Conservation (phyloP, 495 filamentous ascomycete species). For the Jackrogersella multiformis region DNA sequence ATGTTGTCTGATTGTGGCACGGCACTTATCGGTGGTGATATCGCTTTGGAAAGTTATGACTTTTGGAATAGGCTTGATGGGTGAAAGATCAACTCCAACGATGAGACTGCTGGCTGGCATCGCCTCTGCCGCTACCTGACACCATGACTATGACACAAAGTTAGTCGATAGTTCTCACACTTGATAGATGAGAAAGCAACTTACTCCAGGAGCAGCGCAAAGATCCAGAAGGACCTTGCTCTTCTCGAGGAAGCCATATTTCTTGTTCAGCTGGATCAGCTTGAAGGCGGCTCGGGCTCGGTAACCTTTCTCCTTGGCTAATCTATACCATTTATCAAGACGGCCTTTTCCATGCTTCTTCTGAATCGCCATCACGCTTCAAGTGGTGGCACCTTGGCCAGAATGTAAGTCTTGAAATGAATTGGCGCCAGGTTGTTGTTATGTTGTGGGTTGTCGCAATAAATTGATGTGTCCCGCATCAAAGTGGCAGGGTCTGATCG, state of each 20-base stretch:
- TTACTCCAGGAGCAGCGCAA: constrained; percentile 92
- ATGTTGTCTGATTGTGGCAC: constrained; percentile 88
- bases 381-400: not conserved
- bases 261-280: constrained; percentile 97
- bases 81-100: constrained; percentile 91
- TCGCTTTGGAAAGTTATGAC: constrained; percentile 96
- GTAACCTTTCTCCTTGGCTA: constrained; percentile 99
- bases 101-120: constrained; percentile 93
- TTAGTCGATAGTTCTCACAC: not conserved
- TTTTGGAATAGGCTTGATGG: constrained; percentile 94
- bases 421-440: constrained; percentile 7
- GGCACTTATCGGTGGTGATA: constrained; percentile 97
- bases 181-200: constrained; percentile 44
- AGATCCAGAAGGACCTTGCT: constrained; percentile 96
- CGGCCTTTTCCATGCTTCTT: constrained; percentile 99
- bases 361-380: constrained; percentile 83
- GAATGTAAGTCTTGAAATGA: not conserved
- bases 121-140: constrained; percentile 94
- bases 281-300: constrained; percentile 97
- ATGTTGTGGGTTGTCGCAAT: constrained; percentile 16
- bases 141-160: constrained; percentile 76
- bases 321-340: constrained; percentile 91
- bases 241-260: constrained; percentile 96
- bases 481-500: constrained; percentile 16
- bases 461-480: constrained; percentile 26